Base-by-base conservation (phyloP, 108 stramenopile genomes). In the Nitzschia sp. region DNA sequence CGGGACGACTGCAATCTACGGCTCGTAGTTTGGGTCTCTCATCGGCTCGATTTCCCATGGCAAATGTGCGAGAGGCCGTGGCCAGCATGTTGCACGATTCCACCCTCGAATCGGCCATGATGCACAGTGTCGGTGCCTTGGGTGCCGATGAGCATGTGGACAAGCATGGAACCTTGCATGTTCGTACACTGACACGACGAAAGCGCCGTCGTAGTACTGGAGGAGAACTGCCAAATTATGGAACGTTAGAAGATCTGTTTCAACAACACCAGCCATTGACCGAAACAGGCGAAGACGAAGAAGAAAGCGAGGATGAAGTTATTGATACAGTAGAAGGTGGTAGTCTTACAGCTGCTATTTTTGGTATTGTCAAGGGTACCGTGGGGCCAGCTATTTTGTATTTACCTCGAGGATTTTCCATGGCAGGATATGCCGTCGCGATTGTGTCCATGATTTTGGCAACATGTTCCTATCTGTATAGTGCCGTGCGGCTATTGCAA, bases 341-440 rank as follows among this genome's bases (percentile, higher is more conserved):
- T 24, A 72, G 71, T 36, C 32, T 82, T 23, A 65, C 54, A 15
- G 81, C 81, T 18, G 81, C 81, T 26, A 62, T 76, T 28, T 82
- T 82, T 71, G 81, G 81, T 29, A 75, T 82, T 46, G 70, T 82
- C 54, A 85, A 85, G 36, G 73, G 65, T 32, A 74, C 65, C 4
- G 55, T 74, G 9, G 73, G 73, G 3, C 65, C 73, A 17, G 73
- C 73, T 11, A 74, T 85, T 59, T 72, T 85, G 35, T 85, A 67
- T 73, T 42, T 85, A 51, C 84, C 84, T 24, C 58, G 62, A 18
- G 84, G 84, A 25, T 85, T 85, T 60, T 19, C 64, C 35, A 53
- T 68, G 35, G 64, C 72, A 35, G 84, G 84, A 2, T 82, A 60
- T 54, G 73, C 57, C 11, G 64, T 79, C 35, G 72, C 78, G n/a